Conservation (phyloP, 768 basidiomycete genomes). For the Boletus huronensis region DNA sequence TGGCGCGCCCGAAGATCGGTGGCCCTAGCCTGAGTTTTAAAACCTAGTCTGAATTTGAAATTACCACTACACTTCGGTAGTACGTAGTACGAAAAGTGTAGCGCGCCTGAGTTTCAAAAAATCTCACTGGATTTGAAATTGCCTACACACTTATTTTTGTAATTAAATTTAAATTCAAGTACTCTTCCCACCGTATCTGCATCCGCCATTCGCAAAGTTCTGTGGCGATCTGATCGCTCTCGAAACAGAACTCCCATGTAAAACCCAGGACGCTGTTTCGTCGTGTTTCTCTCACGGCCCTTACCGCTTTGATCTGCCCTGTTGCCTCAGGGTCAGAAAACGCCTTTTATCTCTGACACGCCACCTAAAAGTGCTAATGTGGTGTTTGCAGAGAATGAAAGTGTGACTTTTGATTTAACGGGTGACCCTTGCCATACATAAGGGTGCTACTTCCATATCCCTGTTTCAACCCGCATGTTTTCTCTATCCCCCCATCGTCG, state of each 20-base stretch:
- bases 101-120: neutral
- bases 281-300: constrained; percentile 10
- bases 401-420: neutral
- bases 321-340: neutral
- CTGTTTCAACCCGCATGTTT: constrained; percentile 19
- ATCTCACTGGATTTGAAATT: neutral
- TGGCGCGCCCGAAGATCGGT: too few species aligned
- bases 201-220: neutral
- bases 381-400: neutral
- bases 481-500: constrained; percentile 23
- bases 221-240: neutral
- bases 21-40: too few species aligned
- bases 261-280: neutral
- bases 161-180: neutral
- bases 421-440: neutral
- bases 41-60: neutral
- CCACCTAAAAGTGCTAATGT: neutral
- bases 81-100: too few species aligned
- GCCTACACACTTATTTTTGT: neutral
- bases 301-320: neutral
- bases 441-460: neutral
- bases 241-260: neutral
- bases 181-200: neutral
- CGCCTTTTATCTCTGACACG: neutral
- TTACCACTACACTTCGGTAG: neutral